Base-by-base conservation (phyloP, 345 rosid species). In the Citrus inodora region DNA sequence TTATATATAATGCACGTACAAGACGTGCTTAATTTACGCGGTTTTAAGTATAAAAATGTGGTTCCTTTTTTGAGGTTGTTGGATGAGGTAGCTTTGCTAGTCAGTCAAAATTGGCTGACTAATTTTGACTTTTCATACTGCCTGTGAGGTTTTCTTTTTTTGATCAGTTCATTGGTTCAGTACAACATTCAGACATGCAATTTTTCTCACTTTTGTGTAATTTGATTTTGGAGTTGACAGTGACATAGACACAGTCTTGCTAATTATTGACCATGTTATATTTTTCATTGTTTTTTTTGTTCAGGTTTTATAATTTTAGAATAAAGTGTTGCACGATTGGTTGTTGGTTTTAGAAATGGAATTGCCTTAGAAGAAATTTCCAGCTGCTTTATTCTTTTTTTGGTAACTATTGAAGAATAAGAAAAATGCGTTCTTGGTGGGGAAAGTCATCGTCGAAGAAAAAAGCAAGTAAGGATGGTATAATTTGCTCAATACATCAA, bases 341-440 rank as follows among this genome's bases (percentile, higher is more conserved):
- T 25, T 73, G 68, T 76, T 25, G 70, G 38, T 19, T 68, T 65
- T 68, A 62, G 51, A 56, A 74, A 78, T 80, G 70, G 32, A 35
- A 59, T 28, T 67, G 9, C 61, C 28, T 56, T 80, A 79, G 81
- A 25, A 53, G 59, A 82, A 70, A 6, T 79, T 75, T 27, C 25
- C 63, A 53, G 51, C 51, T 13, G 17, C 51, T 53, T 53, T 53
- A 1, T 73, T 32, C 37, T 53, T 56, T 40, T 40, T 71, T 30
- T 60, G 55, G 48, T 33, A 71, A 55, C 30, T 33, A 35, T 63
- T 40, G 25, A 74, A 67, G 58, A 71, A 56, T 55, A 51, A 61
- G 64, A 71, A 84, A 79, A 73, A 90, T 90, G 93, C 93, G 84
- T 84, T 82, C 90, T 74, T 86, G 89, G 91, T 90, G 89, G 87